Percentiles rank a stretch among this genome's conserved stretches.
Conservation (phyloP, 495 filamentous ascomycete genomes). For the Extremus antarcticus region DNA sequence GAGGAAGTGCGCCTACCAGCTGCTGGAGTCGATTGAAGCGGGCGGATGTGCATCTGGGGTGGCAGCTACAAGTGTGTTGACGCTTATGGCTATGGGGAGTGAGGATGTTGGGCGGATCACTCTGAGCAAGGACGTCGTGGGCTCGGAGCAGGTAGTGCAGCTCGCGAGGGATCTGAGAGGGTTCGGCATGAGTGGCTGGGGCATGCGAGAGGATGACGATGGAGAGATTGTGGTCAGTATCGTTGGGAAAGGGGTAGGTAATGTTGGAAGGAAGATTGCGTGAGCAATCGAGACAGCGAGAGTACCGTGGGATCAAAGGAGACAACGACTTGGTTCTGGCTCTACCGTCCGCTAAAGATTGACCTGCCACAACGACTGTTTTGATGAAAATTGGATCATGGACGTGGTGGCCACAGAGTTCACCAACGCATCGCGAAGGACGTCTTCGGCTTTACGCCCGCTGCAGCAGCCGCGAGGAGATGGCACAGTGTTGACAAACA, state of each 20-base stretch:
- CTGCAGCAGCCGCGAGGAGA: too few relatives aligned
- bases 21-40: conserved; percentile 69
- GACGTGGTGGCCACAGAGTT: too few relatives aligned
- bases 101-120: conserved; percentile 59
- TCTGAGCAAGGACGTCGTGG: conserved; percentile 66
- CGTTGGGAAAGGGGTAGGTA: conserved; percentile 88
- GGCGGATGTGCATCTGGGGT: conserved; percentile 70
- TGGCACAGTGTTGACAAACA: too few relatives aligned
- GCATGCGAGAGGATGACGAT: conserved; percentile 63
- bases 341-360: too few relatives aligned
- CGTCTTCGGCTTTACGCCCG: too few relatives aligned
- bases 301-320: too few relatives aligned
- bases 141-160: conserved; percentile 63
- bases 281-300: conserved; percentile 33
- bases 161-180: conserved; percentile 71
- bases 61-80: conserved; percentile 60
- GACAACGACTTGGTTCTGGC: too few relatives aligned
- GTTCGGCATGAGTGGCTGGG: conserved; percentile 82
- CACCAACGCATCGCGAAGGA: too few relatives aligned
- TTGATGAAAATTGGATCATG: too few relatives aligned
- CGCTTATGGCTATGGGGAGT: conserved; percentile 90
- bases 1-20: conserved; percentile 72
- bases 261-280: conserved; percentile 87
- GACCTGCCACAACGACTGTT: too few relatives aligned
- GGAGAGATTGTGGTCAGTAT: conserved; percentile 77